A percentile compares a stretch with the other conserved stretches of the same genome.
These are phyloP conservation scores for Colletotrichum brevisporum DNA, from an alignment of 2,329 filamentous ascomycete species.

Conservation along the genomic window DNA sequence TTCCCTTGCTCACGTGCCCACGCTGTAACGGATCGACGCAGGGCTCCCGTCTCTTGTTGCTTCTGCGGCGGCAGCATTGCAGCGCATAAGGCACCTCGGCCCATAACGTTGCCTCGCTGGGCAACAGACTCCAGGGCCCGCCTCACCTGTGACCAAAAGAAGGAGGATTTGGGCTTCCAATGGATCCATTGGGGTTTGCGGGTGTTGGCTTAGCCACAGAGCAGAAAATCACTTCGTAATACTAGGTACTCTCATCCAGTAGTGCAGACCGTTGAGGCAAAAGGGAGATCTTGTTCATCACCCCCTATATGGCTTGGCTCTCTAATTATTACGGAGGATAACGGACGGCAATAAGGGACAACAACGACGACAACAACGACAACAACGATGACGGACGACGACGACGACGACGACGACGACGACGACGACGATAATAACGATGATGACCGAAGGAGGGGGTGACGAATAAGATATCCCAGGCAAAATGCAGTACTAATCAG, in stretches of 20 bases:
- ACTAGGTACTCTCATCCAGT: too few relatives aligned
- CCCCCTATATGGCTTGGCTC: too few relatives aligned
- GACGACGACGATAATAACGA: too few relatives aligned
- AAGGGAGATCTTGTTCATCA: not conserved
- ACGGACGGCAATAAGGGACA: too few relatives aligned
- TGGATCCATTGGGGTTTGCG: too few relatives aligned
- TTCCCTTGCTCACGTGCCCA: constrained; percentile 28
- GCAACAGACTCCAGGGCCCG: constrained; percentile 13
- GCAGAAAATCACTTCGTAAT: too few relatives aligned
- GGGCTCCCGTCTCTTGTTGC: constrained; percentile 25
- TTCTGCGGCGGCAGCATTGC: not conserved
- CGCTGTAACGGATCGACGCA: constrained; percentile 40
- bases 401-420: too few relatives aligned
- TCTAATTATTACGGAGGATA: too few relatives aligned
- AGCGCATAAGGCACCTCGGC: constrained; percentile 1
- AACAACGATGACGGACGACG: too few relatives aligned
- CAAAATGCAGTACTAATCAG: not conserved
- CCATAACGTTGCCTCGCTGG: constrained; percentile 4
- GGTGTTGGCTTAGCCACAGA: too few relatives aligned
- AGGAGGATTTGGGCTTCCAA: too few relatives aligned
- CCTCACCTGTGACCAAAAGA: not conserved
- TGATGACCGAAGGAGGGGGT: not conserved
- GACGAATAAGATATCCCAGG: not conserved
- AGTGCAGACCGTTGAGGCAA: not conserved
- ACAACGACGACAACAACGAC: too few relatives aligned